These are phyloP conservation scores for Boeremia exigua DNA, from an alignment of 2,329 filamentous ascomycete species.

Conservation along the genomic window DNA sequence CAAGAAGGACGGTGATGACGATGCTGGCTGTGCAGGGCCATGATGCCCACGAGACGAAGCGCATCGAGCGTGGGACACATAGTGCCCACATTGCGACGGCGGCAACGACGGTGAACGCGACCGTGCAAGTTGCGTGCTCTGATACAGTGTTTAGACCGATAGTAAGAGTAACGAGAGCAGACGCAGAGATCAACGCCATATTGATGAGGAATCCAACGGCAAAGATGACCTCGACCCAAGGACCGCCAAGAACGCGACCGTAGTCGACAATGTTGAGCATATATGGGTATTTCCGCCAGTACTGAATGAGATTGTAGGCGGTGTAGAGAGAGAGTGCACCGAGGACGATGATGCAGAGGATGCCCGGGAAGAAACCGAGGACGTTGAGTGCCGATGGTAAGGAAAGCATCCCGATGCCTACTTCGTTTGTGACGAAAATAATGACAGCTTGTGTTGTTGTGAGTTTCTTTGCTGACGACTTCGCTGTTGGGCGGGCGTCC, in stretches of 20 bases:
- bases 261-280: conserved; percentile 42
- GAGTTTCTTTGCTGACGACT: conserved; percentile 25
- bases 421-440: conserved; percentile 40
- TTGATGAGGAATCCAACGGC: conserved; percentile 37
- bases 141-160: conserved; percentile 38
- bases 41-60: conserved; percentile 36
- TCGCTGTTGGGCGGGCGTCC: conserved; percentile 26
- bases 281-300: conserved; percentile 39
- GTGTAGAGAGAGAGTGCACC: conserved; percentile 37
- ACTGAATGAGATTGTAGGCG: conserved; percentile 39
- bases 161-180: conserved; percentile 35
- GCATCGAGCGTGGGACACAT: conserved; percentile 36
- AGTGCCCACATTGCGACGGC: conserved; percentile 37
- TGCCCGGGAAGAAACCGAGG: conserved; percentile 36
- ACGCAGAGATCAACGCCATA: conserved; percentile 37
- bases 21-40: conserved; percentile 36
- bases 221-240: conserved; percentile 34
- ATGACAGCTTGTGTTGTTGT: conserved; percentile 37
- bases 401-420: conserved; percentile 39
- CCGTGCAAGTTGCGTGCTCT: conserved; percentile 37
- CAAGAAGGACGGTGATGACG: conserved; percentile 30
- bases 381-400: conserved; percentile 34
- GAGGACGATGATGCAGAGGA: conserved; percentile 33
- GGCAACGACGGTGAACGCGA: conserved; percentile 33
- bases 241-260: conserved; percentile 35